Conservation (phyloP, 148 eudicot species). For the Rhododendron kiyosumense region DNA sequence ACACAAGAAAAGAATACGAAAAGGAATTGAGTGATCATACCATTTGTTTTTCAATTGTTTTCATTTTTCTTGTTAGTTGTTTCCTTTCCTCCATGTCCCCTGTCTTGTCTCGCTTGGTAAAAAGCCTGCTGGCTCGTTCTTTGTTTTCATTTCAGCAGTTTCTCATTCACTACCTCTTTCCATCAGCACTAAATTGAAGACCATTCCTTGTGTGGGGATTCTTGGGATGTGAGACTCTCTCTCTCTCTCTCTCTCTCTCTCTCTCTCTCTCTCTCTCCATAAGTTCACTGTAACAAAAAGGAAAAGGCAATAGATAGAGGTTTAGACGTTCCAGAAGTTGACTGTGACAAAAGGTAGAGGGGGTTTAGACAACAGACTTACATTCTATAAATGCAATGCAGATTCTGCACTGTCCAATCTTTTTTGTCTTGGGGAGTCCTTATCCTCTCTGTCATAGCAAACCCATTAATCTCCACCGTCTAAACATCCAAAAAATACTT, state of each 20-base stretch:
- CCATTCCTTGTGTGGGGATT: slow-evolving; percentile 8
- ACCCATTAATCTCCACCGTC: slow-evolving; percentile 3
- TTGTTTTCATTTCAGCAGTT: not conserved
- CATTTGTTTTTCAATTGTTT: not conserved
- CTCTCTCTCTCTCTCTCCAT: not conserved
- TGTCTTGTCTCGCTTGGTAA: not conserved
- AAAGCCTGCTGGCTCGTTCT: not conserved
- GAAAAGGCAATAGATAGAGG: not conserved
- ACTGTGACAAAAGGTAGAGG: slow-evolving; percentile 1
- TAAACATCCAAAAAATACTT: not conserved
- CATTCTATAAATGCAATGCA: slow-evolving; percentile 15
- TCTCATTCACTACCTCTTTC: slow-evolving; percentile 4
- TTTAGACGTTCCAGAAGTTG: slow-evolving; percentile 7
- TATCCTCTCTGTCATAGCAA: not conserved
- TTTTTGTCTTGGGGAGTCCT: not conserved
- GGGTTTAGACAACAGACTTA: not conserved
- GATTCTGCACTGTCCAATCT: not conserved
- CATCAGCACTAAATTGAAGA: slow-evolving; percentile 5
- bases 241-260: not conserved
- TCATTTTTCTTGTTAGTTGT: not conserved
- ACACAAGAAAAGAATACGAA: not conserved
- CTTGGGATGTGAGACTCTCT: not conserved
- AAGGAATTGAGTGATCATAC: not conserved
- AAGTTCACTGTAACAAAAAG: slow-evolving; percentile 1
- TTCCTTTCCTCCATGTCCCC: not conserved